phyloP scores from a whole-genome alignment of 257 asterid genomes.

The Primulina tabacum region DNA sequence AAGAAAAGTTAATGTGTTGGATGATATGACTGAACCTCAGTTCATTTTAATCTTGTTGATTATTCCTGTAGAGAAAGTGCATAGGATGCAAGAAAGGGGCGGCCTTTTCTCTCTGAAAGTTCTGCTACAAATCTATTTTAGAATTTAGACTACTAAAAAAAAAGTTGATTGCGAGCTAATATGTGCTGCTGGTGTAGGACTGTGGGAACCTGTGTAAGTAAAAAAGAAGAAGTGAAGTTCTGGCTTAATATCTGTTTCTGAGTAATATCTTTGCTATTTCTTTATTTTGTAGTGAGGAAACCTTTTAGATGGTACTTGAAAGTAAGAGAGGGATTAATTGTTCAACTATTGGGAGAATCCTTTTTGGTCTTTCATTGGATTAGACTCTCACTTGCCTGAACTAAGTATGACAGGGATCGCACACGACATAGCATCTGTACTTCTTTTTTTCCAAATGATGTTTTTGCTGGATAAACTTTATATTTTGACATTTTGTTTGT shows the following conservation, averaged over 20 bases:
- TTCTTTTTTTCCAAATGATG: no score
- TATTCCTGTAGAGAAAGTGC: background rate
- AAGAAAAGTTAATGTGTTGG: constrained; percentile 14
- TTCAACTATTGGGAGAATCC: constrained; percentile 12
- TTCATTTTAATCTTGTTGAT: constrained; percentile 11
- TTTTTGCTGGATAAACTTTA: no score
- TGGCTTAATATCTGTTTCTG: background rate
- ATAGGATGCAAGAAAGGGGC: background rate
- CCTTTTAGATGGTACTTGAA: background rate
- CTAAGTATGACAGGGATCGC: background rate
- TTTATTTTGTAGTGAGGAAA: constrained; percentile 4
- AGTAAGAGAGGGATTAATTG: background rate
- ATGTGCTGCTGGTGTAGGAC: constrained; percentile 4
- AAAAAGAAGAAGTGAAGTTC: background rate
- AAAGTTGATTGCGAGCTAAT: background rate
- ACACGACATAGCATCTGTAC: no score
- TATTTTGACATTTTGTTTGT: no score
- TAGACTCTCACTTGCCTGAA: no score
- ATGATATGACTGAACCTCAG: constrained; percentile 6
- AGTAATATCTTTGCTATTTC: constrained; percentile 15
- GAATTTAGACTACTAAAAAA: background rate
- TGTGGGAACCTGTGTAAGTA: background rate
- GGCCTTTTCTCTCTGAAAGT: background rate
- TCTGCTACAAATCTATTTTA: constrained; percentile 6
- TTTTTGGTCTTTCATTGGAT: background rate